phyloP scores from a whole-genome alignment of 148 eudicot species.

The Oxyria digyna region DNA sequence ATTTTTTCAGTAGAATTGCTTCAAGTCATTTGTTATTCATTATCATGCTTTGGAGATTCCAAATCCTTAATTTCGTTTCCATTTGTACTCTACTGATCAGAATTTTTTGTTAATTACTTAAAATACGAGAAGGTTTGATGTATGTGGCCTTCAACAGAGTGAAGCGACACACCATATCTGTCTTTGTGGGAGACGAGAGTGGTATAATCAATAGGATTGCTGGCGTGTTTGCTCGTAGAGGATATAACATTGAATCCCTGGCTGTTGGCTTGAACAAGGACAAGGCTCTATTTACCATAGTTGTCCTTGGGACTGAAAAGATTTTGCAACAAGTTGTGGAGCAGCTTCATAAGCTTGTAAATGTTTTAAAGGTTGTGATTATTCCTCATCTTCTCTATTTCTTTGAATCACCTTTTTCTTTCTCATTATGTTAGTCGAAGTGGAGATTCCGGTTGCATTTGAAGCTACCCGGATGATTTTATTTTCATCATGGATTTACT shows the following conservation, averaged over 20 bases:
- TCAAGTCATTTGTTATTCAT: not conserved
- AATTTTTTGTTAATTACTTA: not conserved
- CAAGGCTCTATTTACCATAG: conserved; percentile 85
- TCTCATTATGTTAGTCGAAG: not conserved
- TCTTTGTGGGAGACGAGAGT: too few relatives aligned
- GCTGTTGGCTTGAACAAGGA: conserved; percentile 91
- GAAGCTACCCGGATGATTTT: not conserved
- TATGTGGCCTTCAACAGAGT: not conserved
- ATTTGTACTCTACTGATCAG: not conserved
- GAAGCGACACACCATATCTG: too few relatives aligned
- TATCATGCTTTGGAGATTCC: not conserved
- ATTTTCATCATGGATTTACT: not conserved
- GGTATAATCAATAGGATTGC: conserved; percentile 90
- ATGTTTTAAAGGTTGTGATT: conserved; percentile 55
- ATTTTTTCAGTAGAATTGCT: not conserved
- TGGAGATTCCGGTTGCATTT: not conserved
- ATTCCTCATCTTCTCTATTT: too few relatives aligned
- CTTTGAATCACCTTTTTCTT: not conserved
- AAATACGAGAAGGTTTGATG: not conserved
- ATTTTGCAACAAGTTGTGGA: conserved; percentile 69
- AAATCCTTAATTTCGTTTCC: not conserved
- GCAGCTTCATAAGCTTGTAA: conserved; percentile 86
- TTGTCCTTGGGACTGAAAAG: conserved; percentile 70
- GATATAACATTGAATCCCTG: conserved; percentile 87
- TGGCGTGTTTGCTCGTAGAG: conserved; percentile 84